Percentiles rank a stretch among this genome's conserved stretches.
phyloP scores from a whole-genome alignment of 2,329 filamentous ascomycete species.

The Oidium heveae region DNA sequence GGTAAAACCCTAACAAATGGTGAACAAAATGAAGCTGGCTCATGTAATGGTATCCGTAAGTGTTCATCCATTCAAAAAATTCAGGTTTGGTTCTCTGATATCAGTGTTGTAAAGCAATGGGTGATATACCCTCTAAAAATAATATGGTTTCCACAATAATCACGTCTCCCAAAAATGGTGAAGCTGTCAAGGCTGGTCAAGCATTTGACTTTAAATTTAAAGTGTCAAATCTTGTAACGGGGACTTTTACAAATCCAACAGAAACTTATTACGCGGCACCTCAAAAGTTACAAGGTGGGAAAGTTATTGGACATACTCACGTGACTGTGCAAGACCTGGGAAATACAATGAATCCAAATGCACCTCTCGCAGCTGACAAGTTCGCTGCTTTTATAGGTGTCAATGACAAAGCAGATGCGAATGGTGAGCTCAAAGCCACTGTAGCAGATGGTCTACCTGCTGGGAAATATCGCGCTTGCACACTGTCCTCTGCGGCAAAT shows the following conservation, averaged over 20 bases:
- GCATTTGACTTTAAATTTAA: constrained; percentile 14
- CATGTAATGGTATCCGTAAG: constrained; percentile 26
- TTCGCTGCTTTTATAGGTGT: constrained; percentile 20
- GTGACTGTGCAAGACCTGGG: constrained; percentile 17
- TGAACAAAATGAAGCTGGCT: constrained; percentile 28
- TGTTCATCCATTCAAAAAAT: too few relatives aligned
- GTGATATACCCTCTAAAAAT: constrained; percentile 13
- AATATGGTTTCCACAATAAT: constrained; percentile 13
- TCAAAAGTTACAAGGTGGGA: constrained; percentile 14
- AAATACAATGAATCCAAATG: constrained; percentile 10
- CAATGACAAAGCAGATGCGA: constrained; percentile 17
- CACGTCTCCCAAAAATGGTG: constrained; percentile 6
- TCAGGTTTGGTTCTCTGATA: too few relatives aligned
- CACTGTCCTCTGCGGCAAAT: constrained; percentile 18
- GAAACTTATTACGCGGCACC: constrained; percentile 17
- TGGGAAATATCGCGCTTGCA: constrained; percentile 21
- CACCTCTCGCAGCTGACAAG: constrained; percentile 12
- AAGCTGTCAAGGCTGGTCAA: constrained; percentile 1
- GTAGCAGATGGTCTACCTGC: constrained; percentile 18
- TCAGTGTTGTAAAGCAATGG: too few relatives aligned
- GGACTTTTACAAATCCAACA: constrained; percentile 17
- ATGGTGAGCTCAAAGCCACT: constrained; percentile 15
- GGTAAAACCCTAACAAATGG: constrained; percentile 30
- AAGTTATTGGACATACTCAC: constrained; percentile 17
- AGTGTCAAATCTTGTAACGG: constrained; percentile 14